These are phyloP conservation scores for Myxozyma neglecta DNA, from an alignment of 805 yeast species.

Conservation along the genomic window DNA sequence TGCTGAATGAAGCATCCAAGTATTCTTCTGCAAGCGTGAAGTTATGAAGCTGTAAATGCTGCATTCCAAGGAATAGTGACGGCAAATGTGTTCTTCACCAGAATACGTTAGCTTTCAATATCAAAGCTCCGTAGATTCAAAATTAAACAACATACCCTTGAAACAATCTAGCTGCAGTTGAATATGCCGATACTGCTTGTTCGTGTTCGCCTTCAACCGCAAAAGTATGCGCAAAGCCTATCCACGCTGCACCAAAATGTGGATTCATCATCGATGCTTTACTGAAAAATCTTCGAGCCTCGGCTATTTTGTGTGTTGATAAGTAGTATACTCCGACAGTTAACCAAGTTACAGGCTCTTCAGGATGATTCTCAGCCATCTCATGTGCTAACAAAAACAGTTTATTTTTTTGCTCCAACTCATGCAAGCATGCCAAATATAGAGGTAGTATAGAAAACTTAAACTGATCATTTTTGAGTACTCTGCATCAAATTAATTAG, in stretches of 20 bases:
- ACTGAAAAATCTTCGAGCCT: slow-evolving; percentile 83
- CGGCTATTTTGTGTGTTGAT: slow-evolving; percentile 66
- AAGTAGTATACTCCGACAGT: slow-evolving; percentile 90
- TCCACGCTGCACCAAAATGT: slow-evolving; percentile 93
- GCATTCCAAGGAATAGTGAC: slow-evolving; percentile 90
- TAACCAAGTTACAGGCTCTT: slow-evolving; percentile 81
- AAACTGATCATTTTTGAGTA: slow-evolving; percentile 55
- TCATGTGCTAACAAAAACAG: slow-evolving; percentile 79
- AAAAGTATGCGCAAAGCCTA: slow-evolving; percentile 97
- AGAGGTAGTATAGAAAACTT: slow-evolving; percentile 72
- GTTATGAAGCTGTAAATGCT: slow-evolving; percentile 85
- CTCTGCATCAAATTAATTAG: slow-evolving; percentile 18
- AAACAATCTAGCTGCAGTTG: slow-evolving; percentile 89
- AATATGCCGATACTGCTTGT: slow-evolving; percentile 95
- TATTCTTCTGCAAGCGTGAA: slow-evolving; percentile 83
- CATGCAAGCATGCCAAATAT: slow-evolving; percentile 81
- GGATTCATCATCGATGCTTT: slow-evolving; percentile 88
- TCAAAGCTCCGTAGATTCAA: not conserved
- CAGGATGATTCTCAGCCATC: slow-evolving; percentile 80
- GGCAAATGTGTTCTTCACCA: slow-evolving; percentile 81
- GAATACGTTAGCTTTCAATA: not conserved
- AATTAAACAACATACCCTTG: slow-evolving; percentile 37
- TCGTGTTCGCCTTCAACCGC: slow-evolving; percentile 99
- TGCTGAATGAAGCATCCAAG: slow-evolving; percentile 66
- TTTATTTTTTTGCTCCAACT: slow-evolving; percentile 77